phyloP scores from a whole-genome alignment of 495 filamentous ascomycete genomes.

The Tuber borchii region DNA sequence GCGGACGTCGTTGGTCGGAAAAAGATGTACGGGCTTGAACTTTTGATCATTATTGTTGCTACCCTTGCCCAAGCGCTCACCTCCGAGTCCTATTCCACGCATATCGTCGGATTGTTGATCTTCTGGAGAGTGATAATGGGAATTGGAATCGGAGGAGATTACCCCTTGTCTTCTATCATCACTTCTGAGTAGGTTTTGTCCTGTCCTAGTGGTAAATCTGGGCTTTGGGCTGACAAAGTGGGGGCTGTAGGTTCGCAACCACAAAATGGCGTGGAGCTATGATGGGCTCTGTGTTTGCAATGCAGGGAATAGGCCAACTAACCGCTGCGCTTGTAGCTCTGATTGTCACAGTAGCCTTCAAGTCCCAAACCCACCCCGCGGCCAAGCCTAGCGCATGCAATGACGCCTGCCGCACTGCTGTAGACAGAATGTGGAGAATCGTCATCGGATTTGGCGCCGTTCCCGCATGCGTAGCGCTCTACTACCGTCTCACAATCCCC shows the following conservation, averaged over 20 bases:
- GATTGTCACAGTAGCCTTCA: constrained; percentile 65
- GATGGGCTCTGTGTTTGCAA: constrained; percentile 83
- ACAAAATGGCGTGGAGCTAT: constrained; percentile 81
- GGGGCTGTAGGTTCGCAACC: constrained; percentile 58
- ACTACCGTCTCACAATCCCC: constrained; percentile 83
- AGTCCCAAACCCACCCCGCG: constrained; percentile 52
- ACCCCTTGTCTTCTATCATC: constrained; percentile 77
- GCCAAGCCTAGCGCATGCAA: constrained; percentile 50
- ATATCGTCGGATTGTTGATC: constrained; percentile 68
- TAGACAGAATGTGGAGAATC: constrained; percentile 77
- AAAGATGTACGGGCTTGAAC: constrained; percentile 79
- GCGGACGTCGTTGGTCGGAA: constrained; percentile 75
- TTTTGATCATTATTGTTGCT: constrained; percentile 81
- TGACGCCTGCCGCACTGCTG: constrained; percentile 58
- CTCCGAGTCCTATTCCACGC: constrained; percentile 60
- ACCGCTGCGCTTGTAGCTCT: constrained; percentile 64
- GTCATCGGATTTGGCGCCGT: constrained; percentile 73
- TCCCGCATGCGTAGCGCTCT: constrained; percentile 68
- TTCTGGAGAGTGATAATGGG: constrained; percentile 90
- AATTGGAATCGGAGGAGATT: constrained; percentile 79
- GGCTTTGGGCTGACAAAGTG: constrained; percentile 1
- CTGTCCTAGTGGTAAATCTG: not conserved
- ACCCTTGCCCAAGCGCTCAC: constrained; percentile 70
- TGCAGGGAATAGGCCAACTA: constrained; percentile 76
- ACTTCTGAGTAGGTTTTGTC: constrained; percentile 60